These are phyloP conservation scores for Discostella stelligeroides DNA, from an alignment of 108 stramenopile species.

Conservation along the genomic window DNA sequence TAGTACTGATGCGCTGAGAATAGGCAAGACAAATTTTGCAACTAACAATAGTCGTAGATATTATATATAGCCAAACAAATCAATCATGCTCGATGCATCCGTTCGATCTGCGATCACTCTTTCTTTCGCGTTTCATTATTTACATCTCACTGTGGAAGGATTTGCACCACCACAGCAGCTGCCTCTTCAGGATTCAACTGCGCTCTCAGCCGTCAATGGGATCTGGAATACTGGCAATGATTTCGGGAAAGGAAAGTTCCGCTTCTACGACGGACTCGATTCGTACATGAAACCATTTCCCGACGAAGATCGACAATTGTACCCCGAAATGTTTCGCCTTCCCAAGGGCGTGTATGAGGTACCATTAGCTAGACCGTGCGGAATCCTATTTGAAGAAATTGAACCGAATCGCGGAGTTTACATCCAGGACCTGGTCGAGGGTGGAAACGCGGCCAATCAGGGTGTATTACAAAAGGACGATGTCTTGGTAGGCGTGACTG, in stretches of 20 bases:
- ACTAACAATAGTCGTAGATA: too few species aligned
- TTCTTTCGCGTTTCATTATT: not conserved
- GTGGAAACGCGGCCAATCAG: slow-evolving; percentile 70
- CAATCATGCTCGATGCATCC: not conserved
- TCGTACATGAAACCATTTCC: slow-evolving; percentile 78
- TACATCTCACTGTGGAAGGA: not conserved
- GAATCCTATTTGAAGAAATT: slow-evolving; percentile 89
- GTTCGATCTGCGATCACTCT: not conserved
- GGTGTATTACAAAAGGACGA: slow-evolving; percentile 70
- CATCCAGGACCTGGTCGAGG: slow-evolving; percentile 81
- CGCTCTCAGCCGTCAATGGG: slow-evolving; percentile 29
- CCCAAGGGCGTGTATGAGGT: slow-evolving; percentile 88
- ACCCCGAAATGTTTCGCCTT: slow-evolving; percentile 75
- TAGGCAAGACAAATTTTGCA: too few species aligned
- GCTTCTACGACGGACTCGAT: slow-evolving; percentile 70
- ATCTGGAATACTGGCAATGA: slow-evolving; percentile 70
- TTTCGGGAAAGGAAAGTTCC: slow-evolving; percentile 76
- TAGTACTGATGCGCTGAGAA: too few species aligned
- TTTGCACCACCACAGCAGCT: not conserved
- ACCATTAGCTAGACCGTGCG: slow-evolving; percentile 65
- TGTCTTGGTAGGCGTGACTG: slow-evolving; percentile 75
- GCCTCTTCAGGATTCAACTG: too few species aligned
- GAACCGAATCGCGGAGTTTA: slow-evolving; percentile 69
- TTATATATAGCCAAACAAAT: too few species aligned
- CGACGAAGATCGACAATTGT: slow-evolving; percentile 71